Base-by-base conservation (phyloP, 2,329 filamentous ascomycete species). In the Fusarium bactridioides region DNA sequence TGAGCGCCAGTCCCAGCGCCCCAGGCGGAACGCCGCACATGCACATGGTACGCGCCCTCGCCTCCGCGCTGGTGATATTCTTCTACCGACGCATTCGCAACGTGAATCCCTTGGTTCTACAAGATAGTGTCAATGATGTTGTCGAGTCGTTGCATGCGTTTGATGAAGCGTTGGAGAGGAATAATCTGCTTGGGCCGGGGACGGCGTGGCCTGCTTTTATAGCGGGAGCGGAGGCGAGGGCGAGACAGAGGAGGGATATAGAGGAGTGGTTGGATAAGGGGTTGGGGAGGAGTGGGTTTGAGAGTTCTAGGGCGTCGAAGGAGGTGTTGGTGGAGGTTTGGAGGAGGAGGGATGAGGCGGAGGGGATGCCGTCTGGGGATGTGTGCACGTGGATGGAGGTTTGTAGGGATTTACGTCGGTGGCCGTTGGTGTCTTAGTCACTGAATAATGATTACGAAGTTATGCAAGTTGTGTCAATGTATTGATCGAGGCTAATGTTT, bases 321-420 rank as follows among this genome's bases (percentile, higher is more conserved):
- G 73, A 75, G 10, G 65, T 75, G 37, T 23, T 75, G 35, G 41
- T 48, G 0, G 73, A 75, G 48, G 68, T 75, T 47, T 75, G 73
- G 73, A 70, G 61, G 54, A 58, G 73, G n/a, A 54, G 73, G n/a
- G 73, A 75, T 55, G 62, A 64, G 25, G 65, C 60, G 1, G 73
- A 67, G 25, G 63, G 68, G 12, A 57, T 50, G 57, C 35, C 63
- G 1, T 59, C 48, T 38, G 64, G 51, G 11, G 70, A 75, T 38
- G 58, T 63, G 5, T 73, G 65, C 31, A 75, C 73, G n/a, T 75
- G 73, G 73, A 72, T 75, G 65, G 73, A 75, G n/a, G 71, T 75
- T 5, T 75, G 73, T 60, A 72, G 70, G 41, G 68, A 67, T 44
- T 45, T 75, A 44, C 56, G 54, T 31, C 66, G 73, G 3, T 75